Percentiles rank a stretch among this genome's conserved stretches.
Conservation (phyloP, 345 rosid genomes). For the Eucalyptus urophylla region DNA sequence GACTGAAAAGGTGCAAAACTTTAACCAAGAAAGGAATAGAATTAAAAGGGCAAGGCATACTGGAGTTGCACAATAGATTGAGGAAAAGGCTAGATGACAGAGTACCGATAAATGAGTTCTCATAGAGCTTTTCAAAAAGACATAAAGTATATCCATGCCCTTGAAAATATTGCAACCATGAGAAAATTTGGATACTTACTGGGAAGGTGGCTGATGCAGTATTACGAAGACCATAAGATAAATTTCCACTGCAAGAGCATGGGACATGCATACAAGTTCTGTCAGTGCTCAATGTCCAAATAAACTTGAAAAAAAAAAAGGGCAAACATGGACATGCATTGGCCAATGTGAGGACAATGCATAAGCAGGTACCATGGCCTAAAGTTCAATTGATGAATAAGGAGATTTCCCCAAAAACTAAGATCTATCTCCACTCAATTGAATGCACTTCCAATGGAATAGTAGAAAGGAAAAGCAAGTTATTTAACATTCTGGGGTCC, state of each 20-base stretch:
- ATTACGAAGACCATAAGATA: constrained; percentile 83
- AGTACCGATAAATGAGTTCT: not conserved
- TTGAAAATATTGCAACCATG: not conserved
- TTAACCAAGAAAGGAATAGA: not conserved
- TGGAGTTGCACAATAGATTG: not conserved
- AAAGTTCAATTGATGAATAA: not conserved
- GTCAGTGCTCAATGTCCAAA: not conserved
- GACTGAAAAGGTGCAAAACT: not conserved
- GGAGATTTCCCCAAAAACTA: not conserved
- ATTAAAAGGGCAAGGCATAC: not conserved
- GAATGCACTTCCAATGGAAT: not conserved
- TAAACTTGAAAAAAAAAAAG: not conserved
- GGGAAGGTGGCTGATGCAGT: constrained; percentile 54
- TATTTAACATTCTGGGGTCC: not conserved
- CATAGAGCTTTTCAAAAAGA: not conserved
- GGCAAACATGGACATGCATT: not conserved
- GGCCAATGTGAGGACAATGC: not conserved
- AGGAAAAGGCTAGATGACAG: not conserved
- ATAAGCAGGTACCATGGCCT: not conserved
- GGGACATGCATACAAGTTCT: not conserved
- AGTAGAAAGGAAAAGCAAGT: not conserved
- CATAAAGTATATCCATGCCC: not conserved
- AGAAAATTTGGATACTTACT: constrained; percentile 26
- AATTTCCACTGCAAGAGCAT: constrained; percentile 48
- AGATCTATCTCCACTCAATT: not conserved